Evolutionary conservation across 2,329 filamentous ascomycete genomes (phyloP), one percentile per base, ranked within the genome.

Genomic region (Pestalotiopsis sp.): DNA sequence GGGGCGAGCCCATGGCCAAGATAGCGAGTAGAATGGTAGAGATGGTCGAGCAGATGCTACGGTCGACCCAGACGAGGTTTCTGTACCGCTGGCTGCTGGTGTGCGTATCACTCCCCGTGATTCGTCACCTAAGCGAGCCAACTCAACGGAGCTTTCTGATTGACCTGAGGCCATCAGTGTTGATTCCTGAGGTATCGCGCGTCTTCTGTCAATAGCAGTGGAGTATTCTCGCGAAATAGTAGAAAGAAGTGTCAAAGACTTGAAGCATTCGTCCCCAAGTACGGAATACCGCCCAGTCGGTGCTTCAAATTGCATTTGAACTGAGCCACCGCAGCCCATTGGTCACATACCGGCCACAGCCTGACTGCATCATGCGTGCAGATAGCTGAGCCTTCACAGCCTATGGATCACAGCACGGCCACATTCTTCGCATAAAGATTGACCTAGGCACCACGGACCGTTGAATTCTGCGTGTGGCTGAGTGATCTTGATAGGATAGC

Each of bases 281-380:
- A 0, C 1, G 7, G 31, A 36, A 0, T 36, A 11, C 2, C 31
- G 0, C 7, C 31, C 7, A 2, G 31, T 9, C 31, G 31, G 7
- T 7, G 7, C 31, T 9, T 36, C 31, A 36, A 36, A 36, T 36
- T 36, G 31, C 31, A 9, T 36, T 36, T 36, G 9, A 7, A 36
- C 31, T 36, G 31, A 36, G 31, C 31, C 31, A 36, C 31, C 31
- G 6, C 31, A 36, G 31, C 31, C 31, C 31, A 36, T 9, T 36
- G 31, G 31, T 36, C 31, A 7, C 6, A 31, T 31, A 27, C 31
- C 31, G 31, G 31, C 31, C 31, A 31, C 31, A 31, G 31, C 31
- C 31, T 9, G 31, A 9, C 6, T 36, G 7, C 31, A 9, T 36
- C 31, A 36, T 9, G 9, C 2, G 7, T 36, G 31, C 31, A 36